A percentile compares a stretch with the other conserved stretches of the same genome.
Conservation (phyloP, 2,329 filamentous ascomycete species). For the Venturia pyrina region DNA sequence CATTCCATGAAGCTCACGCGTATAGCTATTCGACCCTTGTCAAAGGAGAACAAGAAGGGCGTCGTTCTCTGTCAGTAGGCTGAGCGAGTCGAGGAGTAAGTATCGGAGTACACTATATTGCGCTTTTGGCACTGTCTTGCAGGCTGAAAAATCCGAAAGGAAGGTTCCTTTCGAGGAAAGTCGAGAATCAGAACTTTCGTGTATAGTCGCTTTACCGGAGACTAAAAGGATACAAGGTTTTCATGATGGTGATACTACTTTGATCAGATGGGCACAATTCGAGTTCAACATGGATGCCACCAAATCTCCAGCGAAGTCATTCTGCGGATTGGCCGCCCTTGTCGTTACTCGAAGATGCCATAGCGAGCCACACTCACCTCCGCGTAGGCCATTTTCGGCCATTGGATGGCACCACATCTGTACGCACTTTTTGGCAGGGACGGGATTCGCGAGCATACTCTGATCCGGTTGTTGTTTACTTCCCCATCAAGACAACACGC, state of each 20-base stretch:
- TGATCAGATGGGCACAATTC: background rate
- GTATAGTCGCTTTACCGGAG: background rate
- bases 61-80: too few relatives aligned
- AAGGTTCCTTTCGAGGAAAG: background rate
- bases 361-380: background rate
- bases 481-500: background rate
- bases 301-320: too few relatives aligned
- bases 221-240: background rate
- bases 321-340: too few relatives aligned
- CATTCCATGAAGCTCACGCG: too few relatives aligned
- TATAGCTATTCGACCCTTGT: too few relatives aligned
- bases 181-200: background rate
- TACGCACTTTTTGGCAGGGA: too few relatives aligned
- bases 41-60: too few relatives aligned
- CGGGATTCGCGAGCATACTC: background rate
- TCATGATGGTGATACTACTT: background rate
- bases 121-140: slow-evolving; percentile 18
- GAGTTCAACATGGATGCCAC: background rate
- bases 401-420: background rate
- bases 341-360: too few relatives aligned
- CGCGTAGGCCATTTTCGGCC: background rate
- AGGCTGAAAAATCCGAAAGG: background rate
- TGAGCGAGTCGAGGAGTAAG: slow-evolving; percentile 15
- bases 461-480: background rate
- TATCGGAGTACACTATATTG: too few relatives aligned